Percentiles rank a stretch among this genome's conserved stretches.
Conservation (phyloP, 2,329 filamentous ascomycete genomes). For the Cercospora sp. region DNA sequence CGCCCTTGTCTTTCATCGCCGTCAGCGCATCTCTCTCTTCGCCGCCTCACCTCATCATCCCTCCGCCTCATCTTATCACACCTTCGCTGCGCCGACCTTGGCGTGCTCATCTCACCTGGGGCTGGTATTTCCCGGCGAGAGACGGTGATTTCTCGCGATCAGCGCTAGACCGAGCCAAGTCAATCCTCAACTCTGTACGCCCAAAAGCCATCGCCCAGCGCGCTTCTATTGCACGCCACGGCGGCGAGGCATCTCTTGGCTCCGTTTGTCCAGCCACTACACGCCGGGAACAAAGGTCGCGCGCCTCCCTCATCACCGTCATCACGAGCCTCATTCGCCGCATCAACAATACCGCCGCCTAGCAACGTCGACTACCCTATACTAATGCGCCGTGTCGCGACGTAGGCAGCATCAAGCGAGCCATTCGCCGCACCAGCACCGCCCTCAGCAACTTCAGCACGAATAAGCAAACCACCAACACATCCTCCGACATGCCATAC, state of each 20-base stretch:
- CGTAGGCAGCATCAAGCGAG: constrained; percentile 23
- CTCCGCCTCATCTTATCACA: not conserved
- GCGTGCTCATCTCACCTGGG: constrained; percentile 4
- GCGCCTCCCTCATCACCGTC: not conserved
- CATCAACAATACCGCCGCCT: not conserved
- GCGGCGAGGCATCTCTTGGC: constrained; percentile 5
- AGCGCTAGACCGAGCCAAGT: constrained; percentile 5
- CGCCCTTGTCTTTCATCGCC: not conserved
- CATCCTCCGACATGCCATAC: constrained; percentile 13
- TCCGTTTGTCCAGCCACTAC: constrained; percentile 8
- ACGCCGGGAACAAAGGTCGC: not conserved
- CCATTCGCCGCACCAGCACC: constrained; percentile 30
- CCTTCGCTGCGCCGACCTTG: constrained; percentile 9
- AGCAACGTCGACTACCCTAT: not conserved
- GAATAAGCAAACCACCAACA: constrained; percentile 5
- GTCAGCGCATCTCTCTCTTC: not conserved
- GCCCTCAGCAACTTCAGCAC: constrained; percentile 18
- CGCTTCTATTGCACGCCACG: constrained; percentile 8
- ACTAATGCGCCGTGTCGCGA: constrained; percentile 6
- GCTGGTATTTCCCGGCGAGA: not conserved
- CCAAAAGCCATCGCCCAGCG: not conserved
- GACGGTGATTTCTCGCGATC: constrained; percentile 5
- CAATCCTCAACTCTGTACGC: not conserved
- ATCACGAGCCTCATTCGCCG: not conserved
- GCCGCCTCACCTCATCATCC: not conserved